Percentiles rank a stretch among this genome's conserved stretches.
Conservation (phyloP, 257 asterid species). For the Capsicum chinense region DNA sequence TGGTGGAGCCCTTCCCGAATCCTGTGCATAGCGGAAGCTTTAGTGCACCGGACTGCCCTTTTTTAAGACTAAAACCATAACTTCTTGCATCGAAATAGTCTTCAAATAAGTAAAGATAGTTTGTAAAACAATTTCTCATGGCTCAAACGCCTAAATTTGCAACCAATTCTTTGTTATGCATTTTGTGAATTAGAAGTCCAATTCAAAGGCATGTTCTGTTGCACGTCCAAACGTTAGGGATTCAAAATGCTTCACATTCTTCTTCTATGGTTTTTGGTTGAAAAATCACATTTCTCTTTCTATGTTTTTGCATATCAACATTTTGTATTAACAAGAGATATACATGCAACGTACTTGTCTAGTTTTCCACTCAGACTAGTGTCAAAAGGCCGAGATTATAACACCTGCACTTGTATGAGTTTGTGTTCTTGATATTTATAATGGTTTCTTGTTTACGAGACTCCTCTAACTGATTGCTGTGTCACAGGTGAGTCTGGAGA, state of each 20-base stretch:
- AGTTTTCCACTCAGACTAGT: background rate
- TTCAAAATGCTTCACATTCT: background rate
- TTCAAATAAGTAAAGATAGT: no score
- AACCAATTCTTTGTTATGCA: background rate
- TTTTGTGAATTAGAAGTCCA: background rate
- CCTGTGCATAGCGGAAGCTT: no score
- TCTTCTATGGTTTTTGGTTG: background rate
- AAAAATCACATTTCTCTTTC: background rate
- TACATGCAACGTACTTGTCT: background rate
- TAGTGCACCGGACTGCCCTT: no score
- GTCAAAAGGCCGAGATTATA: background rate
- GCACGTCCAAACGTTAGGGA: background rate
- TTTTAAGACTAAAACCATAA: no score
- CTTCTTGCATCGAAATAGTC: no score
- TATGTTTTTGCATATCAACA: background rate
- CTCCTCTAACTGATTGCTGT: background rate
- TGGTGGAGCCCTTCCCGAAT: no score
- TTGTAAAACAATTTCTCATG: no score
- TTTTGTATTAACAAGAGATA: background rate
- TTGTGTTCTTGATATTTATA: background rate
- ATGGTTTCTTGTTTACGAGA: background rate
- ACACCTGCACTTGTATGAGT: background rate
- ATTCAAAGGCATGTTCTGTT: background rate
- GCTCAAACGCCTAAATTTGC: background rate
- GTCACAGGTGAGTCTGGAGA: constrained; percentile 12